phyloP scores from a whole-genome alignment of 192 early-diverging fungal species.

The Chytriomyces sp. region DNA sequence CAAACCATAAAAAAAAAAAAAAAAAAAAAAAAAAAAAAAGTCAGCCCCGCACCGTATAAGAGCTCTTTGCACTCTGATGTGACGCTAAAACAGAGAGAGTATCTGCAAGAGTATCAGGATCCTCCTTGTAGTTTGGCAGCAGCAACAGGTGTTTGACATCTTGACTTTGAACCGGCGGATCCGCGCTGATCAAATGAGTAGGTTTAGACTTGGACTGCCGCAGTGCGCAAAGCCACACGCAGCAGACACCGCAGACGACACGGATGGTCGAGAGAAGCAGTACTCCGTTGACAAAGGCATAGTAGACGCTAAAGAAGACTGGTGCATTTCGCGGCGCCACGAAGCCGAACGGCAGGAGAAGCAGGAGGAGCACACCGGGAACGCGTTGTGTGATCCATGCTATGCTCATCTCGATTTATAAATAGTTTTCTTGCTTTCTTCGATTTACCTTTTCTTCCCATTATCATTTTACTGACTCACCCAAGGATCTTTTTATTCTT shows the following conservation, averaged over 20 bases:
- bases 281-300: slow-evolving; percentile 38
- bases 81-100: slow-evolving; percentile 57
- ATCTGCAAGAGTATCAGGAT: slow-evolving; percentile 53
- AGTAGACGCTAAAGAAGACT: slow-evolving; percentile 53
- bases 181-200: slow-evolving; percentile 40
- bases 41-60: slow-evolving; percentile 42
- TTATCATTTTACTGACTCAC: no score
- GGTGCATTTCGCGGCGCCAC: slow-evolving; percentile 40
- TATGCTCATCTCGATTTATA: neutral
- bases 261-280: slow-evolving; percentile 46
- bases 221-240: slow-evolving; percentile 47
- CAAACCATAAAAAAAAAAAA: neutral
- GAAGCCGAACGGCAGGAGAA: slow-evolving; percentile 45
- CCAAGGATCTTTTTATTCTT: neutral
- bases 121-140: slow-evolving; percentile 65
- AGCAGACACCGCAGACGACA: slow-evolving; percentile 42
- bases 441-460: no score
- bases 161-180: neutral
- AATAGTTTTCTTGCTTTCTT: no score
- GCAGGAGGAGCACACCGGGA: slow-evolving; percentile 42
- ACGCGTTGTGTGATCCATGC: slow-evolving; percentile 51
- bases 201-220: slow-evolving; percentile 33
- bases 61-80: slow-evolving; percentile 25
- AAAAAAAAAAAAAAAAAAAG: neutral
- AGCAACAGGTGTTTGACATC: slow-evolving; percentile 56